These are phyloP conservation scores for Cymbopogon citratus DNA, from an alignment of 176 grass and related monocot species.

Conservation along the genomic window DNA sequence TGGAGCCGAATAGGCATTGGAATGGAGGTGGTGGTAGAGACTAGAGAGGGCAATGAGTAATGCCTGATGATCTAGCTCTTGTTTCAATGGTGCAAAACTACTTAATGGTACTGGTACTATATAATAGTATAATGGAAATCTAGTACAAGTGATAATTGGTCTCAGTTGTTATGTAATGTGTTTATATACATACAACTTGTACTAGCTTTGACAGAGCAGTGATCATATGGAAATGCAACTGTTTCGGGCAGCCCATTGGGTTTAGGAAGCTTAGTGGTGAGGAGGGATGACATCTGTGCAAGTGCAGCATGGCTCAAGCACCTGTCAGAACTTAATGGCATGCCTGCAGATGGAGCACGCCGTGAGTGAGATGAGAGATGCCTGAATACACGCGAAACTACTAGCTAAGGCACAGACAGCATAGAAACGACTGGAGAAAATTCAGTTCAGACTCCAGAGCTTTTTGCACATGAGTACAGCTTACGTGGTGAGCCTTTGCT, in stretches of 20 bases:
- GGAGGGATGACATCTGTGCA: background rate
- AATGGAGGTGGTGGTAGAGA: background rate
- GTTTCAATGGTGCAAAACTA: slow-evolving; percentile 15
- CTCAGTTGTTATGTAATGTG: background rate
- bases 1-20: slow-evolving; percentile 16
- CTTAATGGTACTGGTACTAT: background rate
- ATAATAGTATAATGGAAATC: too few relatives aligned
- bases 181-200: slow-evolving; percentile 16
- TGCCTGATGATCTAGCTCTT: background rate
- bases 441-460: background rate
- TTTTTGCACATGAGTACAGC: background rate
- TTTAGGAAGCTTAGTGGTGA: background rate
- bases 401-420: too few relatives aligned
- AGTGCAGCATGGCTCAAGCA: background rate
- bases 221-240: background rate
- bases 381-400: too few relatives aligned
- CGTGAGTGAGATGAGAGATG: background rate
- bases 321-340: slow-evolving; percentile 17
- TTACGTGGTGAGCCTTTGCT: background rate
- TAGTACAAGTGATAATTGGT: background rate
- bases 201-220: background rate
- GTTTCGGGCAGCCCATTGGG: background rate
- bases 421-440: background rate
- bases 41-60: background rate
- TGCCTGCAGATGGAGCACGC: background rate